Base-by-base conservation (phyloP, 2,329 filamentous ascomycete genomes). In the Trichoderma koningii region DNA sequence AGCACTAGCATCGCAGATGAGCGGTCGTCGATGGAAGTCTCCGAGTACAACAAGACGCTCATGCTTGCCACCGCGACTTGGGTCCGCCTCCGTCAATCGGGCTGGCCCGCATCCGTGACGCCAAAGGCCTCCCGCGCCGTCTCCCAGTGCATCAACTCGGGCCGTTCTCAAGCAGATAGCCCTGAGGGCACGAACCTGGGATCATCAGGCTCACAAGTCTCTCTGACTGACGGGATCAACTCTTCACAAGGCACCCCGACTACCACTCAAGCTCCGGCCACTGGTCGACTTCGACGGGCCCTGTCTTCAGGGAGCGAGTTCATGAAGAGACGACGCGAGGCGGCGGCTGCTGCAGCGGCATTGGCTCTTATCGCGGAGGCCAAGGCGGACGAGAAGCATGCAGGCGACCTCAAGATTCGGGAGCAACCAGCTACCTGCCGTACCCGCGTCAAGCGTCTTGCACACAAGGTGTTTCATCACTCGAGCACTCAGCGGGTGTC, bases 51-150 rank as follows among this genome's bases (percentile, higher is more conserved):
- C 38, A 78, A 77, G 59, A 67, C 71, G 19, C 63, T 79, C 28
- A 79, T 79, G 77, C 70, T 77, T 28, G 75, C 73, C 17, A 78
- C 77, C 14, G 75, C 76, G 5, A 74, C 74, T 12, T 79, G 77
- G 77, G 70, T 79, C 53, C 74, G 73, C 52, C 72, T 79, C 21
- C 70, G 76, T 30, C 74, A 77, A 47, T 71, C 71, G 26, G 76
- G 74, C 23, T 78, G 76, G 75, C 75, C 75, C n/a, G 70, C 68
- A 3, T 71, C 71, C 3, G 74, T 70, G 15, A 71, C 72, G 14
- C 73, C 73, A 23, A 76, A 73, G 65, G 65, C 70, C 59, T 67
- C 74, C 4, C 70, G 70, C 15, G 63, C 68, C 5, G 68, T 71
- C 15, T 67, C 70, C 2, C 71, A 72, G 48, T 68, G 71, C 17